Conservation (phyloP, 2,329 filamentous ascomycete species). For the Nemania bipapillata region DNA sequence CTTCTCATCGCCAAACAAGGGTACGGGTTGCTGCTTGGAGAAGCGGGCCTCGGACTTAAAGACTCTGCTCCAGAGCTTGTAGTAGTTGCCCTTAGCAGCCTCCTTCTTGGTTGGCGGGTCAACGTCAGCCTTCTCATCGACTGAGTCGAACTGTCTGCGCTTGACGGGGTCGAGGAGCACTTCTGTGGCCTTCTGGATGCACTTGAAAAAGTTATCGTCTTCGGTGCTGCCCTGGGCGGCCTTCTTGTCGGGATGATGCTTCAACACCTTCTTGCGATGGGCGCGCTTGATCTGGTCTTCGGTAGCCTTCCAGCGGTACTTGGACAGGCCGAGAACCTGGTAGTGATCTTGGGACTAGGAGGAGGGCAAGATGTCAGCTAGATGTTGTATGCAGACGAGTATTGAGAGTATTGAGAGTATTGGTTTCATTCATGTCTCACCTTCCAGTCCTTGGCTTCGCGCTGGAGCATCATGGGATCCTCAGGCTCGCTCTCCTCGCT, state of each 20-base stretch:
- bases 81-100: slow-evolving; percentile 85
- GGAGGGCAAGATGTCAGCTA: slow-evolving; percentile 31
- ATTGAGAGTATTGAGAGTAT: neutral
- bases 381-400: too few relatives aligned
- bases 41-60: slow-evolving; percentile 95
- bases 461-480: slow-evolving; percentile 88
- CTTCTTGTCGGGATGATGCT: slow-evolving; percentile 99
- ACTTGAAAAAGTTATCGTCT: slow-evolving; percentile 99
- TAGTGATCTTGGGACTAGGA: slow-evolving; percentile 99
- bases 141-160: slow-evolving; percentile 94
- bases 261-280: slow-evolving; percentile 99
- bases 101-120: slow-evolving; percentile 94
- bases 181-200: slow-evolving; percentile 97
- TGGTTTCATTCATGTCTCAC: slow-evolving; percentile 58
- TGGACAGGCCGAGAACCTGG: slow-evolving; percentile 90
- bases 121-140: slow-evolving; percentile 92
- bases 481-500: slow-evolving; percentile 94
- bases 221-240: slow-evolving; percentile 86
- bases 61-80: slow-evolving; percentile 90
- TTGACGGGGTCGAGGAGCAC: slow-evolving; percentile 90
- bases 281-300: slow-evolving; percentile 99
- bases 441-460: slow-evolving; percentile 99
- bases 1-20: slow-evolving; percentile 83
- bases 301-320: slow-evolving; percentile 90
- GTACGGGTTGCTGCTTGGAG: slow-evolving; percentile 89